These are phyloP conservation scores for Thymus quinquecostatus DNA, from an alignment of 257 asterid genomes.

Conservation along the genomic window DNA sequence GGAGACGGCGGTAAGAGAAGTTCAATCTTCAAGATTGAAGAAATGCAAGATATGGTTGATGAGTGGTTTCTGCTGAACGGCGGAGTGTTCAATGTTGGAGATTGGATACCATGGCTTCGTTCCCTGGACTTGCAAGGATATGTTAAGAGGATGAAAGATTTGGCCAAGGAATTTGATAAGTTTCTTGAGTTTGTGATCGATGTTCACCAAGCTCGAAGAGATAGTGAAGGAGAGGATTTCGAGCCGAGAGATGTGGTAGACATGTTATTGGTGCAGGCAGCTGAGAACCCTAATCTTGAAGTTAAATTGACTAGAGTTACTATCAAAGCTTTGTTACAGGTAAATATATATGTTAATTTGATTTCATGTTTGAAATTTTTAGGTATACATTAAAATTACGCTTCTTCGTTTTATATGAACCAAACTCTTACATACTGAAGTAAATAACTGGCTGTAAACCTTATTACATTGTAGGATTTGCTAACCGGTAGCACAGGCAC, in stretches of 20 bases:
- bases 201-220: slow-evolving; percentile 31
- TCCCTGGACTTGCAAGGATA: slow-evolving; percentile 44
- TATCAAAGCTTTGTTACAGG: background rate
- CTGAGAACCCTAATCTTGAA: background rate
- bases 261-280: background rate
- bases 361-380: too few species aligned
- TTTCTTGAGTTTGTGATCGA: slow-evolving; percentile 39
- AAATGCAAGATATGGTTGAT: background rate
- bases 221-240: background rate
- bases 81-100: slow-evolving; percentile 45
- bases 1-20: background rate
- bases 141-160: slow-evolving; percentile 32
- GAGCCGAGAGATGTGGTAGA: background rate
- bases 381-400: too few species aligned
- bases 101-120: slow-evolving; percentile 53
- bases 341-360: too few species aligned
- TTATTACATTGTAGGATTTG: too few species aligned
- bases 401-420: too few species aligned
- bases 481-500: too few species aligned
- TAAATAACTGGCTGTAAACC: too few species aligned
- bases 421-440: too few species aligned
- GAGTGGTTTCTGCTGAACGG: background rate
- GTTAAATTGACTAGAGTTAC: background rate
- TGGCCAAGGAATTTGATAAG: slow-evolving; percentile 25
- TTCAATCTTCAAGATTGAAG: too few species aligned